These are phyloP conservation scores for Mycotypha africana DNA, from an alignment of 371 early-diverging fungal species.

Conservation along the genomic window DNA sequence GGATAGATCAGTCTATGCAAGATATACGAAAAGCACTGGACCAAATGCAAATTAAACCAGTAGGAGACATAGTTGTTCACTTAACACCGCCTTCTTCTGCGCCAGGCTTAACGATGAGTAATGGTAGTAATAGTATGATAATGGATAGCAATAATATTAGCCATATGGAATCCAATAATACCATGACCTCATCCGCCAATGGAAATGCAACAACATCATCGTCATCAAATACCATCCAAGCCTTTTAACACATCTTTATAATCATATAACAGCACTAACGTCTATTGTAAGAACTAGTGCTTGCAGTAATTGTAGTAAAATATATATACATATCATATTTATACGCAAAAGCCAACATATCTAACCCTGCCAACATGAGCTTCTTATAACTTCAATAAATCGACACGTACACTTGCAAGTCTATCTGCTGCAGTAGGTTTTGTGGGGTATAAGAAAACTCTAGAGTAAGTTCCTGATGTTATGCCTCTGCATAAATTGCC, in stretches of 20 bases:
- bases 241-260: slow-evolving; percentile 7
- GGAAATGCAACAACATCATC: too few species aligned
- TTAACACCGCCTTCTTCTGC: slow-evolving; percentile 29
- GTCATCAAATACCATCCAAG: slow-evolving; percentile 9
- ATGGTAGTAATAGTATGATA: too few species aligned
- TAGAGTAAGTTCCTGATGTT: slow-evolving; percentile 72
- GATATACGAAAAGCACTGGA: slow-evolving; percentile 39
- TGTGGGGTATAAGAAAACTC: slow-evolving; percentile 61
- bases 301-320: too few species aligned
- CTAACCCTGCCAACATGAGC: too few species aligned
- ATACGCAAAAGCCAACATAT: too few species aligned
- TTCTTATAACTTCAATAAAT: slow-evolving; percentile 53
- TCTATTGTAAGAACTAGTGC: too few species aligned
- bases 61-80: slow-evolving; percentile 47
- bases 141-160: too few species aligned
- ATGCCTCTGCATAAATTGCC: slow-evolving; percentile 61
- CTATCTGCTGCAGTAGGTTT: slow-evolving; percentile 6
- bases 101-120: too few species aligned
- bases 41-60: slow-evolving; percentile 35
- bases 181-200: too few species aligned
- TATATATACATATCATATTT: too few species aligned
- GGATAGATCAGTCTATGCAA: slow-evolving; percentile 39
- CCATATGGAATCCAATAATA: too few species aligned
- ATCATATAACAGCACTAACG: background rate
- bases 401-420: slow-evolving; percentile 56